Base-by-base conservation (phyloP, 2,329 filamentous ascomycete genomes). In the Phyllosticta citriasiana region DNA sequence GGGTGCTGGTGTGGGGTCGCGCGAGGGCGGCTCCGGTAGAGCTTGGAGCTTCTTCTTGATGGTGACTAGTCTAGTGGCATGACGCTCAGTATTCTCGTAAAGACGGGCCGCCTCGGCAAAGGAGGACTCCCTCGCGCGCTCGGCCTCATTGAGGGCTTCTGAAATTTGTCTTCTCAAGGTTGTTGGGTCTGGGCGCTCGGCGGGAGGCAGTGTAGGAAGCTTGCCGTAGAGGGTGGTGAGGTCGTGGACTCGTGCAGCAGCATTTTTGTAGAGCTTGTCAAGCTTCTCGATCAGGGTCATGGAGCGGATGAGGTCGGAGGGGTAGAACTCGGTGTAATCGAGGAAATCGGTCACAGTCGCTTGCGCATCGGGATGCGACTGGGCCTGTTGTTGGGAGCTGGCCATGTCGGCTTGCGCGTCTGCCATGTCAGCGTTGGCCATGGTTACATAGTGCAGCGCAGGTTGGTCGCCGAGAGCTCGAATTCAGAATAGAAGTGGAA, bases 271-370 rank as follows among this genome's bases (percentile, higher is more conserved):
- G 57, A 72, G 72, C 40, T 69, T 66, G 63, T 81, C 77, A 64
- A 81, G 78, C 63, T 80, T 75, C 64, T 79, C 77, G 67, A 87
- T 85, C 62, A 87, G 77, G 57, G 81, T 84, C 59, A 87, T 74
- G 64, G 84, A 86, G 67, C 84, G 84, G 62, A 81, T 78, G 25
- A 87, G 76, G 69, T 87, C 84, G 9, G 84, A 83, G 35, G 84
- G 84, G 62, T 86, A 84, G 76, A 85, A 86, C 73, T 87, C 84
- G 64, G 84, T 87, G 73, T 87, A 87, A 71, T 86, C 84, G 62
- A 86, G 81, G 71, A 84, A 87, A 71, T 87, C 84, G 65, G 83
- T 85, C 54, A 87, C 82, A 26, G 84, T 86, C 35, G 83, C 82
- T 69, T 86, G 83, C 61, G 84, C 82, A 68, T 87, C 84, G 35